Evolutionary conservation across 139 green algal genomes (phyloP).

Genomic region (Closterium sp.): DNA sequence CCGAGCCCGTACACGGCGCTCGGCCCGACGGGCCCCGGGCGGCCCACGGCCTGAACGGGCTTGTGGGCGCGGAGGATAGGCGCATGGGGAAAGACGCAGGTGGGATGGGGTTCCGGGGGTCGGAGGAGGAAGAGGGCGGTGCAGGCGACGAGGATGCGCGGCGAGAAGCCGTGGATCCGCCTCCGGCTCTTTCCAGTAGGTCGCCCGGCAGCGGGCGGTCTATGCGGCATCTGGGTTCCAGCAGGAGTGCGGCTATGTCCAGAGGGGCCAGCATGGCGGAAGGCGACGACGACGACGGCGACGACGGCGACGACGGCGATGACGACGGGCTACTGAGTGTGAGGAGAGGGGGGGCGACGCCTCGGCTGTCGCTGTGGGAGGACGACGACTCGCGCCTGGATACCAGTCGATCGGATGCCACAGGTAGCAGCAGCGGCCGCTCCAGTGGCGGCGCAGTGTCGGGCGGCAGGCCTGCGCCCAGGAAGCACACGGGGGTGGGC

Average conservation of each 20-base stretch:
- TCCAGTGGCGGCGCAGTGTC: neutral
- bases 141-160: neutral
- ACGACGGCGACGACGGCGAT: neutral
- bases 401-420: neutral
- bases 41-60: neutral
- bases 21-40: neutral
- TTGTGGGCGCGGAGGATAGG: neutral
- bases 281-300: neutral
- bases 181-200: neutral
- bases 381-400: neutral
- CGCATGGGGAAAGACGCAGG: neutral
- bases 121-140: neutral
- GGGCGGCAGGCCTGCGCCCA: neutral
- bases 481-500: neutral
- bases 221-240: neutral
- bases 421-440: neutral
- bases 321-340: neutral
- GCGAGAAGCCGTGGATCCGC: neutral
- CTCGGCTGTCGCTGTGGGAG: neutral
- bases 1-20: neutral
- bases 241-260: neutral
- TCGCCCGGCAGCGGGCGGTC: neutral
- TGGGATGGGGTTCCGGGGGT: neutral
- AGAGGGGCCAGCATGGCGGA: neutral
- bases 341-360: neutral